phyloP scores from a whole-genome alignment of 345 rosid genomes.

The Sonneratia caseolaris region DNA sequence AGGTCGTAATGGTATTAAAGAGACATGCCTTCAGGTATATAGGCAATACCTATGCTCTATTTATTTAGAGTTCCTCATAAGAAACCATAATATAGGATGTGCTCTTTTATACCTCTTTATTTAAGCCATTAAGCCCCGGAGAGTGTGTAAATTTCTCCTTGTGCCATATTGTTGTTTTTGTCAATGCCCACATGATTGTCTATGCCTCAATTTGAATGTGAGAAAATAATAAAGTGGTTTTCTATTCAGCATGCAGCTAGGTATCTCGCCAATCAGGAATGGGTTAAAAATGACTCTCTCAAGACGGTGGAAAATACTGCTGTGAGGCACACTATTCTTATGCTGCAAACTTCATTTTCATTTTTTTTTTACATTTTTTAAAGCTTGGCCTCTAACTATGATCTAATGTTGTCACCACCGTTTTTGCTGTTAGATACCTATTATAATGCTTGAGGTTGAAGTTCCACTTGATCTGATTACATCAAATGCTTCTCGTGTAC shows the following conservation, averaged over 20 bases:
- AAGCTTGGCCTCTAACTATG: conserved; percentile 11
- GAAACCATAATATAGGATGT: not conserved
- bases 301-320: conserved; percentile 98
- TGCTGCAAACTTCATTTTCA: conserved; percentile 11
- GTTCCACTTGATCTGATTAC: conserved; percentile 72
- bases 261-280: conserved; percentile 97
- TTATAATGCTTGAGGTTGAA: conserved; percentile 93
- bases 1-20: conserved; percentile 99
- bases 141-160: not conserved
- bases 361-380: conserved; percentile 10
- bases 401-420: conserved; percentile 9
- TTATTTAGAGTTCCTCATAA: conserved; percentile 1
- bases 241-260: conserved; percentile 86
- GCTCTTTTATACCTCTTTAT: not conserved
- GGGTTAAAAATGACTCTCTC: conserved; percentile 94
- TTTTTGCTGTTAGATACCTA: conserved; percentile 56
- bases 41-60: not conserved
- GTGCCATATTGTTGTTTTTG: conserved; percentile 1
- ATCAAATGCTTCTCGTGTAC: conserved; percentile 43
- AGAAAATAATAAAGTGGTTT: conserved; percentile 6
- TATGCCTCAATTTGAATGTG: not conserved
- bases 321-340: conserved; percentile 36
- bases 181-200: not conserved
- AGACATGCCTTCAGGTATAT: conserved; percentile 94
- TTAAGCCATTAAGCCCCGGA: not conserved